These are phyloP conservation scores for Neofusicoccum kwambonambiense DNA, from an alignment of 2,329 filamentous ascomycete species.

Conservation along the genomic window DNA sequence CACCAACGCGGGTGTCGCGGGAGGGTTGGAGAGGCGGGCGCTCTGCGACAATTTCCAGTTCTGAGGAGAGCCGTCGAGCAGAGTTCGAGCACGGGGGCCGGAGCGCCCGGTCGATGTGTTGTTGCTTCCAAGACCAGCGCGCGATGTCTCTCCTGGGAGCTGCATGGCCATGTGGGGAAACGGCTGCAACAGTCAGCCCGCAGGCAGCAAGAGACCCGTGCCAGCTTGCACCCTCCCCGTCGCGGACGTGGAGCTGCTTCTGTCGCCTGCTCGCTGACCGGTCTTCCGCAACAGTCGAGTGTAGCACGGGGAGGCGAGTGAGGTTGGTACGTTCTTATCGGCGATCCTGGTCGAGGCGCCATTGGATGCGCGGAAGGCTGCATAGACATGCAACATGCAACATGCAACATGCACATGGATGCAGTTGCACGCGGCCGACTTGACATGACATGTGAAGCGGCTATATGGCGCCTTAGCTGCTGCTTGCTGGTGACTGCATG, in stretches of 20 bases:
- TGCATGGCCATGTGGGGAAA: neutral
- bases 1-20: neutral
- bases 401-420: neutral
- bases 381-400: neutral
- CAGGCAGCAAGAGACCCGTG: neutral
- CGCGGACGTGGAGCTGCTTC: neutral
- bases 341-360: neutral
- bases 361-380: neutral
- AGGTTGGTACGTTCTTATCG: neutral
- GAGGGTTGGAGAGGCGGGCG: neutral
- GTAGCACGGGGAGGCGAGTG: neutral
- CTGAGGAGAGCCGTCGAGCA: neutral
- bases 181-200: neutral
- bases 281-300: neutral
- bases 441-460: conserved; percentile 14
- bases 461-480: neutral
- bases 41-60: neutral
- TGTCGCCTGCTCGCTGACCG: neutral
- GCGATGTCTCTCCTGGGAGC: neutral
- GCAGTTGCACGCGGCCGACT: neutral
- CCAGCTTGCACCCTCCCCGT: neutral
- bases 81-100: neutral
- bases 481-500: neutral
- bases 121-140: neutral
- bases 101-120: neutral